Base-by-base conservation (phyloP, 768 basidiomycete species). In the Russula lepida region DNA sequence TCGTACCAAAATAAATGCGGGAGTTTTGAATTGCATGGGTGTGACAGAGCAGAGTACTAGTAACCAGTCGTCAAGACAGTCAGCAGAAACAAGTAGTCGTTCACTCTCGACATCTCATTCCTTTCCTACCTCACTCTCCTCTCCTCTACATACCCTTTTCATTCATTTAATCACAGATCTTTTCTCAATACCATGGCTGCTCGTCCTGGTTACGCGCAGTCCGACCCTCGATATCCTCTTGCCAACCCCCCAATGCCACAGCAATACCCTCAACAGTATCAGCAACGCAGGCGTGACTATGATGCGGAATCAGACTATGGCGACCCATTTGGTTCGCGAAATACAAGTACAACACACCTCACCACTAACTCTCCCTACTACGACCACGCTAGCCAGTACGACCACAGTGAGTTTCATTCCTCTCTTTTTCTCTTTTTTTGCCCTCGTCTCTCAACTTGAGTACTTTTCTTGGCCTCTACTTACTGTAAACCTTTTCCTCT, bases 191-290 rank as follows among this genome's bases (percentile, higher is more conserved):
- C 66, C 64, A 74, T 75, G 74, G 73, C 73, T 54, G 69, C 67
- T 41, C 71, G 70, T 63, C 72, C 70, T 60, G 71, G 71, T 62
- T 71, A 69, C 66, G 72, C 68, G 25, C 71, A 62, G 60, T 68
- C 69, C 21, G 66, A 70, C 66, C 70, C 71, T 64, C 69, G 67
- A 54, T 73, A 73, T 63, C 72, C 73, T n/a, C 71, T 70, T 64
- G 59, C 67, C 54, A 68, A 68, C 57, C 64, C 58, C 23, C 64
- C 59, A 28, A 64, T 67, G 37, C 70, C 28, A n/a, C 68, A 67
- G 23, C 64, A 67, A 35, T 68, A 69, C 56, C 49, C 59, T 7
- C 65, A 60, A 30, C 59, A 41, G 11, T 52, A 60, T 43, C 51
- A 54, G 9, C 65, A 60, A 33, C 55, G 33, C 39, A 54, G 64